Evolutionary conservation across 2,329 filamentous ascomycete species (phyloP), one percentile per base, ranked within the genome.

Genomic region (Nannizziopsis arthrosporioides): DNA sequence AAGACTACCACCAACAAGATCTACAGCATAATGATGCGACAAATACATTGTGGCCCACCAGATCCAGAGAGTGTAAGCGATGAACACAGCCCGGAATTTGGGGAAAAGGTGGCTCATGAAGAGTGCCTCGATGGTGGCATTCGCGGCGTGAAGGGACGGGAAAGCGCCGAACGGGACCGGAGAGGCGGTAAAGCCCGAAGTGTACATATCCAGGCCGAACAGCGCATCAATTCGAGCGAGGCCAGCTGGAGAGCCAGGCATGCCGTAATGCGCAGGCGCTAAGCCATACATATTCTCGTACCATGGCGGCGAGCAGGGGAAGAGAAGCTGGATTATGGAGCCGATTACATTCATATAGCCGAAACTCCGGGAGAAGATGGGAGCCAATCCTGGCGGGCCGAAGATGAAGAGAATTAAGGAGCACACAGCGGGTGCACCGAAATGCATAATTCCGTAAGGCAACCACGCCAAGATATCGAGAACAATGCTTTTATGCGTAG

Each of bases 1-100:
- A 44, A 94, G 73, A 63, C 83, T 87, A 56, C 90, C 90, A 32
- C 78, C 86, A 19, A 95, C 86, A 44, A 96, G 74, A 65, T 96
- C 90, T 36, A 96, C 84, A 30, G 89, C 90, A 63, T 96, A 96
- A 70, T 96, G 90, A 68, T 96, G 90, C 60, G 86, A 93, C 45
- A 96, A 78, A 63, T 96, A 95, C 87, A 96, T 94, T 57, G 90
- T 96, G 10, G 89, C 85, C 88, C 90, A 96, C 85, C 88, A 95
- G 59, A 95, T 81, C 90, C 90, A 95, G 62, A 84, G 77, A 39
- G 84, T 84, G 67, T 95, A 96, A 54, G 77, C 74, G 54, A 89
- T 77, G 68, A 93, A 94, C 46, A 92, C 68, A 10, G 82, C 80
- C 56, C 84, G 81, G 56, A 93, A 76, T 52, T 79, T 80, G 3